Percentiles rank a stretch among this genome's conserved stretches.
phyloP scores from a whole-genome alignment of 2,329 filamentous ascomycete species.

The Pezicula neosporulosa region DNA sequence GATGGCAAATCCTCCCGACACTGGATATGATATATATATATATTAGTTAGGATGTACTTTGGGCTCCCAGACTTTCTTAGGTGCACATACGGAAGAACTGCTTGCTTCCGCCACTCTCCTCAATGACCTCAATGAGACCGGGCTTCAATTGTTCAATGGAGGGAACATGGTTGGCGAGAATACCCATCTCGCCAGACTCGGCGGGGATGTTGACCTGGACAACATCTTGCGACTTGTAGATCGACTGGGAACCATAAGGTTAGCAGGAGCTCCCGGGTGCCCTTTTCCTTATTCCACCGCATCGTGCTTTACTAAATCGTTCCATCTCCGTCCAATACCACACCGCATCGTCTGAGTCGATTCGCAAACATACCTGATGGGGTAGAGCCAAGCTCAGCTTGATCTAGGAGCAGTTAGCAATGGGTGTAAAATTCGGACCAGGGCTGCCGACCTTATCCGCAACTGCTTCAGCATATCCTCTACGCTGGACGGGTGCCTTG shows the following conservation, averaged over 20 bases:
- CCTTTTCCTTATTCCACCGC: constrained; percentile 24
- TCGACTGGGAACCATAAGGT: constrained; percentile 48
- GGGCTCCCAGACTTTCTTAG: neutral
- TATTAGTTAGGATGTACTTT: constrained; percentile 6
- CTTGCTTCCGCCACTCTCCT: constrained; percentile 87
- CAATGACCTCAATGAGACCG: constrained; percentile 89
- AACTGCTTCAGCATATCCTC: constrained; percentile 87
- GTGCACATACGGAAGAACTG: constrained; percentile 89
- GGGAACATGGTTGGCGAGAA: constrained; percentile 97
- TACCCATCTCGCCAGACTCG: constrained; percentile 98
- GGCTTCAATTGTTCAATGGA: constrained; percentile 99
- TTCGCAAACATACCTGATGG: constrained; percentile 77
- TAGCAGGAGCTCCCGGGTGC: constrained; percentile 34
- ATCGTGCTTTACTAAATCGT: neutral
- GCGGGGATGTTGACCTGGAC: constrained; percentile 99
- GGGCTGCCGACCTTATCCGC: constrained; percentile 66
- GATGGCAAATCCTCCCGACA: constrained; percentile 94
- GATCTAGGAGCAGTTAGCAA: constrained; percentile 54
- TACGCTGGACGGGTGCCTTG: constrained; percentile 73
- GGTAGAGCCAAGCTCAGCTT: constrained; percentile 97
- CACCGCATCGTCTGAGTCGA: constrained; percentile 1
- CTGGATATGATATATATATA: constrained; percentile 41
- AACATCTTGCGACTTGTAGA: constrained; percentile 66
- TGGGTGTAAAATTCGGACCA: constrained; percentile 17
- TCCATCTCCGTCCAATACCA: constrained; percentile 1